Percentiles rank a stretch among this genome's conserved stretches.
These are phyloP conservation scores for Lycium barbarum DNA, from an alignment of 257 asterid genomes.

Conservation along the genomic window DNA sequence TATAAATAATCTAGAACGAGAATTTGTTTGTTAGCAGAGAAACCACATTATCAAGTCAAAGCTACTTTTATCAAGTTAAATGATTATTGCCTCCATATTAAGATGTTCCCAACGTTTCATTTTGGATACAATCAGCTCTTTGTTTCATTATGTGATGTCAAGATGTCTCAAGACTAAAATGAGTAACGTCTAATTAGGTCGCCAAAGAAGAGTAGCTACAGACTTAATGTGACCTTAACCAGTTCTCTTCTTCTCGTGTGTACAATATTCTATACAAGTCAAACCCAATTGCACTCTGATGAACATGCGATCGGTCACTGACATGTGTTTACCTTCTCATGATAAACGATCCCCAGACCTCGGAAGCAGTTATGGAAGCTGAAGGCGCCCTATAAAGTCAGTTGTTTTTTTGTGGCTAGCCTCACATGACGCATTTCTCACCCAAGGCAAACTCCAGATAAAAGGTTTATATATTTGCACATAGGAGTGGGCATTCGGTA, in stretches of 20 bases:
- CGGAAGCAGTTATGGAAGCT: not conserved
- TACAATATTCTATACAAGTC: slow-evolving; percentile 2
- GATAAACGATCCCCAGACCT: slow-evolving; percentile 4
- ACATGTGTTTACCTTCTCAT: not conserved
- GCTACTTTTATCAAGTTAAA: slow-evolving; percentile 4
- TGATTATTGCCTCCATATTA: not conserved
- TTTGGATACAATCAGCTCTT: not conserved
- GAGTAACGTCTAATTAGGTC: not conserved
- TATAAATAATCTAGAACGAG: not conserved
- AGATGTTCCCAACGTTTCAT: not conserved
- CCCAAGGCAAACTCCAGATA: not conserved
- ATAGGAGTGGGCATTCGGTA: no score
- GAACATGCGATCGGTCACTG: slow-evolving; percentile 13
- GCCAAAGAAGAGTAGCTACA: not conserved
- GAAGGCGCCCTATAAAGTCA: not conserved
- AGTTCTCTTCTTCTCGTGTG: not conserved
- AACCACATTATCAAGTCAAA: not conserved
- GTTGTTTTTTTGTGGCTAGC: not conserved
- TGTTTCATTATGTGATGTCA: slow-evolving; percentile 18
- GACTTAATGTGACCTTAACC: not conserved
- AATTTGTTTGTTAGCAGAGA: not conserved
- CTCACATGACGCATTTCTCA: not conserved
- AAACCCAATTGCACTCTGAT: slow-evolving; percentile 21
- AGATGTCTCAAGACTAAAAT: not conserved
- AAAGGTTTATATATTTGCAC: not conserved